Evolutionary conservation across 1,284 basidiomycete species (phyloP).

Genomic region (Acaromyces ingoldii): DNA sequence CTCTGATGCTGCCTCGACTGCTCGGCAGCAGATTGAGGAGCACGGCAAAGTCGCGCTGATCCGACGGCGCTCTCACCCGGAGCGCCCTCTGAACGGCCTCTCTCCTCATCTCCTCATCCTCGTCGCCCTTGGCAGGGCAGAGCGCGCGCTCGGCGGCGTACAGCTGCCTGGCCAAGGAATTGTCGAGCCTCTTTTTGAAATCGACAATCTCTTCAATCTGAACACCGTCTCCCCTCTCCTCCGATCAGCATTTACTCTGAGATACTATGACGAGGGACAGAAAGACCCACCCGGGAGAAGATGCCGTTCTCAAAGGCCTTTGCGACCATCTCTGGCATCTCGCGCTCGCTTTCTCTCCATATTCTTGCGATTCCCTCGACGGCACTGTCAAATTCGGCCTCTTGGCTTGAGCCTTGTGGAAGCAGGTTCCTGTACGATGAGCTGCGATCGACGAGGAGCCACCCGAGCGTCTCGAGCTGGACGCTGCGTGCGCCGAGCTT

Average conservation of each 20-base stretch:
- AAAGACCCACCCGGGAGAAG: conserved; percentile 22
- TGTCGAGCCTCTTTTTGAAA: conserved; percentile 26
- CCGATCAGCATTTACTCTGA: not conserved
- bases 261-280: not conserved
- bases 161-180: conserved; percentile 26
- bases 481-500: conserved; percentile 24
- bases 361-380: conserved; percentile 19
- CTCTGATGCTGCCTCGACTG: conserved; percentile 12
- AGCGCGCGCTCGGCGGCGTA: conserved; percentile 18
- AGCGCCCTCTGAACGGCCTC: conserved; percentile 12
- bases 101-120: conserved; percentile 4
- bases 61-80: conserved; percentile 6
- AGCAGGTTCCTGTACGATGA: conserved; percentile 15
- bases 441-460: conserved; percentile 15
- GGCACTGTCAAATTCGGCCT: conserved; percentile 10
- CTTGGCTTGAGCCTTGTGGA: conserved; percentile 13
- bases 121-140: conserved; percentile 10
- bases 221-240: too few species aligned
- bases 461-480: conserved; percentile 27
- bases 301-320: conserved; percentile 35
- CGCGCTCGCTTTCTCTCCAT: conserved; percentile 24
- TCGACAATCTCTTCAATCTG: conserved; percentile 34
- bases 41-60: conserved; percentile 28
- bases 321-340: conserved; percentile 27
- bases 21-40: conserved; percentile 25